phyloP scores from a whole-genome alignment of 2,329 filamentous ascomycete species.

The Fusarium sulawesiense region DNA sequence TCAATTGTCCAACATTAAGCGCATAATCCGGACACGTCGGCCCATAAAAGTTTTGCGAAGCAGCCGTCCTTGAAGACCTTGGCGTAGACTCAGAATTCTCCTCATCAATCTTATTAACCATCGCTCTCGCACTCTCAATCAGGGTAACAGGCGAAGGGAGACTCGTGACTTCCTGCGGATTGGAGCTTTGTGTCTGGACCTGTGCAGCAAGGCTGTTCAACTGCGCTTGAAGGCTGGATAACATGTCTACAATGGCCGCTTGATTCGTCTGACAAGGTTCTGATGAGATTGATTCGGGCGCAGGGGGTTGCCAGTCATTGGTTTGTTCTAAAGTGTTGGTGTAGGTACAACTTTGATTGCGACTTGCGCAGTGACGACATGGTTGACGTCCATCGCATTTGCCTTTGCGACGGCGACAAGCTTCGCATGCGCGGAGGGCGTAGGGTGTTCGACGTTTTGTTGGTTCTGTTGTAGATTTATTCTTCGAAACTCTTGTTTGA shows the following conservation, averaged over 20 bases:
- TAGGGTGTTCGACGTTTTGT: constrained; percentile 21
- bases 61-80: neutral
- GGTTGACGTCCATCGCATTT: constrained; percentile 26
- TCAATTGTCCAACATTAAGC: constrained; percentile 41
- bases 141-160: constrained; percentile 11
- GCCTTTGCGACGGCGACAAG: constrained; percentile 21
- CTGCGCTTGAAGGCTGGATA: constrained; percentile 21
- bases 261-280: constrained; percentile 9
- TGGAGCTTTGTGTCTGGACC: constrained; percentile 5
- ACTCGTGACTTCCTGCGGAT: neutral
- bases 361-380: constrained; percentile 11
- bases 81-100: neutral
- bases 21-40: constrained; percentile 47
- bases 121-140: neutral
- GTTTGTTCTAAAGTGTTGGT: neutral
- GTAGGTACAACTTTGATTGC: neutral
- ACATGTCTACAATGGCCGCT: constrained; percentile 22
- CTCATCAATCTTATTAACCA: neutral
- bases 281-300: neutral
- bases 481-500: constrained; percentile 18
- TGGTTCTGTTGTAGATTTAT: constrained; percentile 1
- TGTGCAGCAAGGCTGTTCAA: constrained; percentile 27
- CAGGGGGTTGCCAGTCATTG: neutral
- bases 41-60: constrained; percentile 39
- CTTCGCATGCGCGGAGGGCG: constrained; percentile 22